Evolutionary conservation across 129 eudicot species (phyloP).

Genomic region (Flaveria bidentis): DNA sequence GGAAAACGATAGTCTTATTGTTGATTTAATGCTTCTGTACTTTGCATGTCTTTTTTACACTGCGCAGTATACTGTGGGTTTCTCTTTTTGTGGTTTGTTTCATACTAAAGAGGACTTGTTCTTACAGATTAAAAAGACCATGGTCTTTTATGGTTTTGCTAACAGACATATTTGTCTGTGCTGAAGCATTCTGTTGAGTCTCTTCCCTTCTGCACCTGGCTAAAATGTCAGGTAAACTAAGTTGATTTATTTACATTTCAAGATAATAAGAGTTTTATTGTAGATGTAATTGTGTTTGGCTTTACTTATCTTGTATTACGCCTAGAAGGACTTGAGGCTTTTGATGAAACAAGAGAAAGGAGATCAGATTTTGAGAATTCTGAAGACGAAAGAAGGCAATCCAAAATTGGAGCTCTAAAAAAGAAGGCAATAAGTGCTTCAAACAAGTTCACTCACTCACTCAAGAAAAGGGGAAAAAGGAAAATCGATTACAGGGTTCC

Average conservation of each 20-base stretch:
- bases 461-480: conserved; percentile 83
- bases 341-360: conserved; percentile 67
- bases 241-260: not conserved
- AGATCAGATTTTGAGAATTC: conserved; percentile 72
- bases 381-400: conserved; percentile 75
- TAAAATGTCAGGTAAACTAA: conserved; percentile 65
- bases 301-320: conserved; percentile 34
- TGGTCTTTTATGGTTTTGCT: conserved; percentile 26
- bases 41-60: conserved; percentile 27
- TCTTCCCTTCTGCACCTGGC: conserved; percentile 44
- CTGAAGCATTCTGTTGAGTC: conserved; percentile 32
- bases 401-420: conserved; percentile 60
- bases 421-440: conserved; percentile 86
- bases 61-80: conserved; percentile 1
- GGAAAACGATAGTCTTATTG: conserved; percentile 5
- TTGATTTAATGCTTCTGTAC: conserved; percentile 21
- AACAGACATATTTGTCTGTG: conserved; percentile 17
- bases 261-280: not conserved
- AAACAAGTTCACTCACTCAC: conserved; percentile 79
- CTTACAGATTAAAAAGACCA: conserved; percentile 18
- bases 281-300: conserved; percentile 2
- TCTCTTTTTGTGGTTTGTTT: conserved; percentile 11
- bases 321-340: conserved; percentile 50
- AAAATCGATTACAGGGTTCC: conserved; percentile 79
- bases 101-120: conserved; percentile 5